phyloP scores from a whole-genome alignment of 208 protist genomes.

The Acanthamoeba triangularis region DNA sequence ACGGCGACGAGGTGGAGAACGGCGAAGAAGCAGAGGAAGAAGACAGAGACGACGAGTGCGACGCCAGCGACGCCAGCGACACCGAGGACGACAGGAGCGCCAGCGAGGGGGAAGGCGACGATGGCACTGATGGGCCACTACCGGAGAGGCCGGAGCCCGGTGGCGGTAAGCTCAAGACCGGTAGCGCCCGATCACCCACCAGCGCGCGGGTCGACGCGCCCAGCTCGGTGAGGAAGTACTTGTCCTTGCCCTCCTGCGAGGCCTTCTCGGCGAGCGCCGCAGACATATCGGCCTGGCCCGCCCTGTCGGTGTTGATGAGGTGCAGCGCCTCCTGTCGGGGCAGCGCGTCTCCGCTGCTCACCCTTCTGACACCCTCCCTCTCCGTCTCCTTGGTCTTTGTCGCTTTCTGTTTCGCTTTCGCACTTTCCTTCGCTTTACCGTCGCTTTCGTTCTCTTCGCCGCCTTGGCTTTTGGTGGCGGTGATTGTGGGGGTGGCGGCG shows the following conservation, averaged over 20 bases:
- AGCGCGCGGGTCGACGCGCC: neutral
- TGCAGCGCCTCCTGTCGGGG: too few species aligned
- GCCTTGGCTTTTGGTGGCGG: too few species aligned
- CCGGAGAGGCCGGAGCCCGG: neutral
- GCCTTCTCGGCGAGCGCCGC: neutral
- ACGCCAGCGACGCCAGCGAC: neutral
- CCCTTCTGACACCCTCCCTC: too few species aligned
- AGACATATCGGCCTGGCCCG: neutral
- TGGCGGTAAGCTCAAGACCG: neutral
- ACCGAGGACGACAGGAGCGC: neutral
- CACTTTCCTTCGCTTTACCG: too few species aligned
- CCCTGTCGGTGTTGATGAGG: conserved; percentile 10
- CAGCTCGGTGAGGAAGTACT: neutral
- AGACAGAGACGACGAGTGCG: neutral
- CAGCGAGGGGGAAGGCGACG: neutral
- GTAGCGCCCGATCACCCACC: neutral
- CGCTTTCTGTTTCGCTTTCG: too few species aligned
- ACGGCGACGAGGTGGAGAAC: neutral
- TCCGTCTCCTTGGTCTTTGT: too few species aligned
- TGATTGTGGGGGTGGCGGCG: too few species aligned
- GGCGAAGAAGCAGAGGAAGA: too few species aligned
- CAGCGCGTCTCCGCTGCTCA: too few species aligned
- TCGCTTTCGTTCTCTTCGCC: too few species aligned
- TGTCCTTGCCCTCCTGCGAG: neutral
- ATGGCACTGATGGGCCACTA: neutral